Base-by-base conservation (phyloP, 2,329 filamentous ascomycete species). In the Pestalotiopsis sp. region DNA sequence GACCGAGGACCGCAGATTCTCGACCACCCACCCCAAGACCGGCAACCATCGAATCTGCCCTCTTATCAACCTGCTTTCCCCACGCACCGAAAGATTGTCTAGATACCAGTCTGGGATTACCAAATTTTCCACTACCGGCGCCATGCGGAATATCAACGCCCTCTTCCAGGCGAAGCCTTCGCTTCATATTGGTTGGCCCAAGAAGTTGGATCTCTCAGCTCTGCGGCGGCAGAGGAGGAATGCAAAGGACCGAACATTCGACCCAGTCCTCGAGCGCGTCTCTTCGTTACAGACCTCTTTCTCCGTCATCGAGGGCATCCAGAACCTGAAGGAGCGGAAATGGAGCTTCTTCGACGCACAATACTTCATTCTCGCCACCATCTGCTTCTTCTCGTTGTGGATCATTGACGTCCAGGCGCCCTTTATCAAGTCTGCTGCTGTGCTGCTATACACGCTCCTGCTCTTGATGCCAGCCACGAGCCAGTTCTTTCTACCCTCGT, bases 401-500 rank as follows among this genome's bases (percentile, higher is more conserved):
- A 74, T 87, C 75, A 90, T 98, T 71, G 93, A 95, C 70, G 92
- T 95, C 72, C 87, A 94, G 0, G 94, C 94, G 1, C 92, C 94
- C 0, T 80, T 95, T 67, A 82, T 92, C 72, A 98, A 97, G 86
- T 91, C 91, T 1, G 86, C 90, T 62, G 88, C 92, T 57, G 87
- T 93, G 14, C 86, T 91, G 1, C 84, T 89, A 66, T 86, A 95
- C 70, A 84, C 92, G 69, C 84, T 90, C 73, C 89, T 94, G 39
- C 84, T 97, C 52, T 84, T 95, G 59, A 88, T 97, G 80, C 95
- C 95, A 6, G 87, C 93, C 64, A 97, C 95, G 3, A 88, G 93
- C 72, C 95, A 98, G 79, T 97, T 98, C 80, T 94, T 97, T 78
- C 85, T 97, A 57, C 95, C 95, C 11, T 94, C 94, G 66, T 85